Evolutionary conservation across 768 basidiomycete genomes (phyloP), one percentile per base, ranked within the genome.

Genomic region (Lactarius hatsudake): DNA sequence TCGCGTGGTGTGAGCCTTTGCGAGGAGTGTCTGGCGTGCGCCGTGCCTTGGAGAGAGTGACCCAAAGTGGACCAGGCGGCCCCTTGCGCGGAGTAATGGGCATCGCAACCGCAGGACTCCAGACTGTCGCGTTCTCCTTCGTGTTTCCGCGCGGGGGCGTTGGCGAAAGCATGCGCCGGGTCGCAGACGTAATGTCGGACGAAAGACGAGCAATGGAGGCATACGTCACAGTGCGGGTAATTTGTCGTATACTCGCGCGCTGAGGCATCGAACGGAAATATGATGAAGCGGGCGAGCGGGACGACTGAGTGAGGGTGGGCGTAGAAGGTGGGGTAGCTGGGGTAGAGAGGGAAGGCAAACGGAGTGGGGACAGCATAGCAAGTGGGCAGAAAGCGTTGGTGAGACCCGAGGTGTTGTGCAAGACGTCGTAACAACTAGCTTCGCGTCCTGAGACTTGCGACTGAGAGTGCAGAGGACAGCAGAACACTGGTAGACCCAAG

Each of bases 151-250:
- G 56, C 15, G 56, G 56, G 9, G 56, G n/a, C 13, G 56, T 9
- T n/a, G 30, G 30, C 32, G 56, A 57, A 34, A 57, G 56, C 56
- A 57, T 57, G 56, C 56, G 56, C 30, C 56, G 56, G 17, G 56
- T 57, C 18, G 56, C 56, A 12, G 56, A 57, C 18, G 56, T 57
- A 34, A 57, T 57, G 3, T 57, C 56, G 32, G 56, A 57, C 56
- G 56, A 57, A 15, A 57, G 56, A 20, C 56, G 56, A 15, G 56
- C 56, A 9, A 57, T 32, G 18, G 56, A 57, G 18, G 56, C 56
- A 57, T 57, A 36, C 8, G 56, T 53, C 13, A 53, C 51, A 53
- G 51, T 53, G 51, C 51, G 51, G 51, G 51, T 53, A 26, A 53
- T 15, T 26, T 53, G 51, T 26, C 51, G 23, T 15, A 53, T 53